A percentile compares a stretch with the other conserved stretches of the same genome.
Evolutionary conservation across 2,329 filamentous ascomycete genomes (phyloP).

Genomic region (Knoxdaviesia proteae): DNA sequence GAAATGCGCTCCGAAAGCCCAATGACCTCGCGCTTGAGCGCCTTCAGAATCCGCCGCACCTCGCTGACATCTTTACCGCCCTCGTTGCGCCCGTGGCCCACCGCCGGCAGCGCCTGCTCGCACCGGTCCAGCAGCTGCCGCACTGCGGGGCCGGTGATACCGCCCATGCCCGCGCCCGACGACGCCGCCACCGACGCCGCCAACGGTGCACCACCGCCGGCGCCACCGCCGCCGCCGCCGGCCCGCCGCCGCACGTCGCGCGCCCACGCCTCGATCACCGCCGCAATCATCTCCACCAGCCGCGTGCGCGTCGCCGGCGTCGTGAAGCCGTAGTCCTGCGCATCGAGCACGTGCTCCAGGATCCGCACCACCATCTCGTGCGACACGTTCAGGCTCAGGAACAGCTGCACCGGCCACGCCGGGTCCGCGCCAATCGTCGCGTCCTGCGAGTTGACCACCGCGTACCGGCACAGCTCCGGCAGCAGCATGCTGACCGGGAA

Average conservation of each 20-base stretch:
- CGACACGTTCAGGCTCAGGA: conserved; percentile 32
- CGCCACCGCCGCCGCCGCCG: conserved; percentile 15
- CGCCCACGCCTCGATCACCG: conserved; percentile 26
- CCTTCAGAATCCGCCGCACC: conserved; percentile 19
- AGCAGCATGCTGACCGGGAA: conserved; percentile 42
- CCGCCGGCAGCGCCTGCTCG: conserved; percentile 21
- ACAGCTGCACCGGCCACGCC: conserved; percentile 34
- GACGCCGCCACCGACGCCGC: conserved; percentile 3
- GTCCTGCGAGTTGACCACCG: conserved; percentile 36
- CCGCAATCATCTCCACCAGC: conserved; percentile 33
- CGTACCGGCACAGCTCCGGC: conserved; percentile 41
- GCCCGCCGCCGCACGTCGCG: conserved; percentile 26
- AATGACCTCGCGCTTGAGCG: conserved; percentile 21
- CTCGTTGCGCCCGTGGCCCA: conserved; percentile 19
- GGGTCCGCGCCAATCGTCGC: conserved; percentile 33
- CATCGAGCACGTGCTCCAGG: conserved; percentile 34
- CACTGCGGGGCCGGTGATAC: conserved; percentile 19
- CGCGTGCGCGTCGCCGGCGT: conserved; percentile 23
- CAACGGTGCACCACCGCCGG: conserved; percentile 6
- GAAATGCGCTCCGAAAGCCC: conserved; percentile 18
- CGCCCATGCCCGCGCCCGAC: too few species aligned
- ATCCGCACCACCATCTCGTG: conserved; percentile 34
- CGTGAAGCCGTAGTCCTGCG: conserved; percentile 37
- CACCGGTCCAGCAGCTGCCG: conserved; percentile 28
- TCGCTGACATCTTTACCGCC: conserved; percentile 24